Evolutionary conservation across 345 rosid species (phyloP).

Genomic region (Nasturtium officinale): DNA sequence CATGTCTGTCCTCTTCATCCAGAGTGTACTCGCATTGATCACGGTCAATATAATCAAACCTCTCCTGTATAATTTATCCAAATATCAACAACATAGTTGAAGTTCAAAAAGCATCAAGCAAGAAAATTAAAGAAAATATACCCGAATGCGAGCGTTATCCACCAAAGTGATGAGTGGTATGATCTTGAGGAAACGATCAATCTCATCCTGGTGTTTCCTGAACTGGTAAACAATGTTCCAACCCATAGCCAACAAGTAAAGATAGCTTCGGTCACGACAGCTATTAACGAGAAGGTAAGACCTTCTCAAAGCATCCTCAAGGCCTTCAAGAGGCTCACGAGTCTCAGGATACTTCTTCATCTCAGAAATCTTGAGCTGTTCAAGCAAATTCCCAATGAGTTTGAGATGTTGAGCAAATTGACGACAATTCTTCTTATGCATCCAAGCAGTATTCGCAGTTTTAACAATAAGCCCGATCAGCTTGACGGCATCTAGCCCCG

Average conservation of each 20-base stretch:
- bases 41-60: slow-evolving; percentile 80
- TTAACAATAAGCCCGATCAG: slow-evolving; percentile 78
- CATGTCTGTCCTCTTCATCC: slow-evolving; percentile 88
- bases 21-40: slow-evolving; percentile 90
- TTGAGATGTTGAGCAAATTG: slow-evolving; percentile 93
- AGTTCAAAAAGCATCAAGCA: too few relatives aligned
- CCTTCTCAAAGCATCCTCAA: slow-evolving; percentile 90
- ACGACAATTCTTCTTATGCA: slow-evolving; percentile 96
- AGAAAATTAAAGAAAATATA: slow-evolving; percentile 34
- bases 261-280: slow-evolving; percentile 90
- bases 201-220: slow-evolving; percentile 92
- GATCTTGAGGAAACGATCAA: slow-evolving; percentile 86
- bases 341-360: slow-evolving; percentile 93
- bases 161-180: slow-evolving; percentile 94
- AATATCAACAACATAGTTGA: too few relatives aligned
- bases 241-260: slow-evolving; percentile 96
- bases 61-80: slow-evolving; percentile 56
- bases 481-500: slow-evolving; percentile 83
- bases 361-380: slow-evolving; percentile 89
- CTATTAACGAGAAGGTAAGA: slow-evolving; percentile 80
- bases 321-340: slow-evolving; percentile 93
- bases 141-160: slow-evolving; percentile 94
- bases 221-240: slow-evolving; percentile 99
- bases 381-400: slow-evolving; percentile 84
- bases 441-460: slow-evolving; percentile 85